A percentile compares a stretch with the other conserved stretches of the same genome.
Evolutionary conservation across 805 yeast genomes (phyloP).

Genomic region (Metschnikowia reukaufii): DNA sequence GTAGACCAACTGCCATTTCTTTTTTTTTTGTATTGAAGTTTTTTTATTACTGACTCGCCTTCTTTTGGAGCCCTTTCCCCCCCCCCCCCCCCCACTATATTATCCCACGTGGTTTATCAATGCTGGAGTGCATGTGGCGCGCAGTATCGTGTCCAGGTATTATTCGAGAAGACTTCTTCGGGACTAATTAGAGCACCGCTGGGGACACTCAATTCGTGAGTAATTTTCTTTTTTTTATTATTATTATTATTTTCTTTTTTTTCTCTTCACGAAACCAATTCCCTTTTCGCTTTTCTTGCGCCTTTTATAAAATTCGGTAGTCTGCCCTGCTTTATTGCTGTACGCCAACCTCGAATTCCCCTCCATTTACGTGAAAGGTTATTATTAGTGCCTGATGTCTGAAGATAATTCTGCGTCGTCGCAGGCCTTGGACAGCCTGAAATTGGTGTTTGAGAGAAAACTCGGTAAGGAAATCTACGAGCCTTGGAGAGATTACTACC

Average conservation of each 20-base stretch:
- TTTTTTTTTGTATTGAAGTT: not conserved
- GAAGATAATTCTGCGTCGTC: not conserved
- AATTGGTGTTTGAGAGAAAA: conserved; percentile 85
- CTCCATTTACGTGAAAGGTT: not conserved
- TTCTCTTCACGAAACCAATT: no score
- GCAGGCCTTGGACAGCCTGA: conserved; percentile 7
- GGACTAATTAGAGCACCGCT: not conserved
- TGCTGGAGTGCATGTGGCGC: not conserved
- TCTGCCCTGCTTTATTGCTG: no score
- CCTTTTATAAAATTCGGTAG: no score
- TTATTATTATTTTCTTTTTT: not conserved
- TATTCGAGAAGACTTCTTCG: not conserved
- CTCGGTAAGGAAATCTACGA: conserved; percentile 76
- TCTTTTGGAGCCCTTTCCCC: not conserved
- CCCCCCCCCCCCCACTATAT: not conserved
- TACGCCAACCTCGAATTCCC: no score
- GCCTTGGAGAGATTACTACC: conserved; percentile 82
- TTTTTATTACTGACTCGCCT: not conserved
- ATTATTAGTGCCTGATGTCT: not conserved
- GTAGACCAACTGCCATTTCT: no score
- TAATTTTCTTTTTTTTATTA: no score
- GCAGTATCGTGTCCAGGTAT: not conserved
- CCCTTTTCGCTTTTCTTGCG: no score
- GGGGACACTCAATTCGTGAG: not conserved
- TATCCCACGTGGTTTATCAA: conserved; percentile 13